Evolutionary conservation across 2,329 filamentous ascomycete species (phyloP), one percentile per base, ranked within the genome.

Genomic region (Berkeleyomyces rouxiae): DNA sequence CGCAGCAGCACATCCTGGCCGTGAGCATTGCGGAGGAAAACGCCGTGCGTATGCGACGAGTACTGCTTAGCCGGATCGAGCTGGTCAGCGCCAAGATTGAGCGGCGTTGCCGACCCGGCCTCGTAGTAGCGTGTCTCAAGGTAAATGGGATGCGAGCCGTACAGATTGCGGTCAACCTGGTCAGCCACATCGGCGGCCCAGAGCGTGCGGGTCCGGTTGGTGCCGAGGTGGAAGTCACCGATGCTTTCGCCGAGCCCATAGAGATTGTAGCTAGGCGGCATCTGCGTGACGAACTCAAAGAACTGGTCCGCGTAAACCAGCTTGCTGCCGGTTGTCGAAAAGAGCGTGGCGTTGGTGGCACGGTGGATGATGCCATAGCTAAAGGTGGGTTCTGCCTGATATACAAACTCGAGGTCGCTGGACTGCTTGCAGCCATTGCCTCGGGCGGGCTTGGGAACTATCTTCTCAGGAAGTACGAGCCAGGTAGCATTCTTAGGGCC

Each of bases 301-400:
- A 89, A 91, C 68, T 91, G 87, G 67, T 90, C 80, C 69, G 90
- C 86, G 68, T 82, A 91, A 0, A 91, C 81, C 11, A 91, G 72
- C 9, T 81, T 78, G 1, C 76, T 81, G 3, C 82, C 83, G 16
- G 76, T 72, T 0, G 86, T 90, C 9, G 81, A 79, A 70, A 90
- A 90, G 0, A 91, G 73, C 0, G 83, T 77, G 69, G 90, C 86
- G 0, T 81, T 78, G 5, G 76, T 84, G 58, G 75, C 77, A 67
- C 77, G 79, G 39, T 83, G 81, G 55, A 74, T 76, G 7, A 91
- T 77, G 0, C 77, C 77, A 70, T 90, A 90, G 4, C 79, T 82
- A 72, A 91, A 91, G 0, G 83, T 85, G 2, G 77, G 77, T 16
- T 76, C 72, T 58, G 79, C 77, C 7, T 71, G 71, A 74, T 82